Evolutionary conservation across 768 basidiomycete species (phyloP).

Genomic region (Tulasnella sp.): DNA sequence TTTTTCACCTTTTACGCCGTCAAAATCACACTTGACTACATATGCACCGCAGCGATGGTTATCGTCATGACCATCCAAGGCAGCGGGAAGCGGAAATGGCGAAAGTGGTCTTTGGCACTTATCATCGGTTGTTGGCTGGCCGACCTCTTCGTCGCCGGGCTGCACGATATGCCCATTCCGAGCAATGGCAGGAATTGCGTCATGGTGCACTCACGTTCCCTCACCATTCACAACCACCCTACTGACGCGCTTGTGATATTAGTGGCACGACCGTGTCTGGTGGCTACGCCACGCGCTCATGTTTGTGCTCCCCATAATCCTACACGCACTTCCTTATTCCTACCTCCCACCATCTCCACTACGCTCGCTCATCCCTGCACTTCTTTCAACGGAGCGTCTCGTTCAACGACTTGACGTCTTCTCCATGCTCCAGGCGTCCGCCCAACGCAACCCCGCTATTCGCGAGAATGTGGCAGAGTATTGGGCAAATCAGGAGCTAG

Average conservation of each 20-base stretch:
- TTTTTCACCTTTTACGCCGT: conserved; percentile 49
- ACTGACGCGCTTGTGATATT: neutral
- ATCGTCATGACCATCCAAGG: conserved; percentile 36
- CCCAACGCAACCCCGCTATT: conserved; percentile 41
- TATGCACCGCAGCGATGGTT: conserved; percentile 43
- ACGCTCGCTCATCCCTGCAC: conserved; percentile 21
- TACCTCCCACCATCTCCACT: conserved; percentile 27
- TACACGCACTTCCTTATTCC: conserved; percentile 34
- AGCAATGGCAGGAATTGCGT: conserved; percentile 29
- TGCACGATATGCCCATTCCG: conserved; percentile 37
- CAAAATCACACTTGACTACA: conserved; percentile 42
- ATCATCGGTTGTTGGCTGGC: conserved; percentile 39
- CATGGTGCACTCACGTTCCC: conserved; percentile 28
- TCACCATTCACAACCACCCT: neutral
- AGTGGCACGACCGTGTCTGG: conserved; percentile 59
- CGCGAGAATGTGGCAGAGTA: conserved; percentile 38
- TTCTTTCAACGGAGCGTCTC: conserved; percentile 28
- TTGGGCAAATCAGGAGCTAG: conserved; percentile 45
- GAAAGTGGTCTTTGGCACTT: conserved; percentile 35
- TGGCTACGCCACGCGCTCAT: conserved; percentile 45
- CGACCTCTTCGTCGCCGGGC: conserved; percentile 44
- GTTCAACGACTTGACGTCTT: conserved; percentile 41
- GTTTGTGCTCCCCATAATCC: conserved; percentile 40
- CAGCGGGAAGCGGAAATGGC: conserved; percentile 33
- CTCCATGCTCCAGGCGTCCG: conserved; percentile 44